Evolutionary conservation across 108 stramenopile species (phyloP), one percentile per base, ranked within the genome.

Genomic region (Cyclostephanos tholiformis): DNA sequence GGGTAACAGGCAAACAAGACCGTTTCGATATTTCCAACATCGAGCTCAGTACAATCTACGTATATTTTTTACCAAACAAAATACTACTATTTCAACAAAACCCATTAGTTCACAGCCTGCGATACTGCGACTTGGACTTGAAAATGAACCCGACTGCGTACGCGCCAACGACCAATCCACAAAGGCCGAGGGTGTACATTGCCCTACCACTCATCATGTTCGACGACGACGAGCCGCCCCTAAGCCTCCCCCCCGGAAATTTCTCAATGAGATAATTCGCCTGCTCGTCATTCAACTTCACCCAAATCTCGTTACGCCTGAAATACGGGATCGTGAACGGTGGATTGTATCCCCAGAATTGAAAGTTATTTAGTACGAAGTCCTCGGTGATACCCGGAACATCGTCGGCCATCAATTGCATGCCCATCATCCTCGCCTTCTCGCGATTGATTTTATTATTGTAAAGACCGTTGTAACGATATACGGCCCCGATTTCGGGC

Each of bases 291-390:
- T 71, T 80, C 65, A 96, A 69, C 66, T 84, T 71, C 5, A 96
- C 39, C 95, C 95, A 96, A 44, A 96, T 71, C 61, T 96, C 95
- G 75, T 93, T 94, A n/a, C 93, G 82, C 22, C 90, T 76, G 59
- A 94, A 90, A 63, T 82, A 75, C 14, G 95, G 95, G 60, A 96
- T 66, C 2, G 91, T 92, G 39, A 93, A 94, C 0, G 95, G 95
- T 17, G 95, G 93, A 67, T 96, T 92, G 75, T 89, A 96, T 36
- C 90, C 91, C 89, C 91, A 92, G 65, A 88, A 89, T 57, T 90
- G 84, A 66, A 71, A 94, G 22, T 86, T 17, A 38, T 74, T 64
- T 38, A 86, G 38, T 0, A 77, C 87, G 44, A 69, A 75, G 14
- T 91, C 91, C 32, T 86, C 79, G 0, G 72, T 77, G 27, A 91